Conservation (phyloP, 2,329 filamentous ascomycete species). For the Epichloe bromicola region DNA sequence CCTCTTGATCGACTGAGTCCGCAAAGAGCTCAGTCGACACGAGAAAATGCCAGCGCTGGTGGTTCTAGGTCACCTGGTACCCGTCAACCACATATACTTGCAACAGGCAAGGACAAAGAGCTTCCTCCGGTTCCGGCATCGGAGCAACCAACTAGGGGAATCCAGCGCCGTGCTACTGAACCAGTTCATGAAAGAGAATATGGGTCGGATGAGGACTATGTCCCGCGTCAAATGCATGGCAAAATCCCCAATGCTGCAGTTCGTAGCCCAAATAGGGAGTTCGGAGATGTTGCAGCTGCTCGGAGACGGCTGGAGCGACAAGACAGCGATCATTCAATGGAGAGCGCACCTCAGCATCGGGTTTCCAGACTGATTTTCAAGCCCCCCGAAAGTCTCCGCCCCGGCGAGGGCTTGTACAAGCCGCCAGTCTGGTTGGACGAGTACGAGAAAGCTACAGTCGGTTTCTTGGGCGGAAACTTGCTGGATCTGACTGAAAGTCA, state of each 20-base stretch:
- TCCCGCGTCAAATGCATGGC: constrained; percentile 12
- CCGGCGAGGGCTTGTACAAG: constrained; percentile 44
- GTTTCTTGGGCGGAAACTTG: constrained; percentile 42
- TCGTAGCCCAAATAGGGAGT: neutral
- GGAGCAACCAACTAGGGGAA: constrained; percentile 6
- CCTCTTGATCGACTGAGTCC: constrained; percentile 37
- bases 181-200: constrained; percentile 16
- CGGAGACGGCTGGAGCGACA: constrained; percentile 16
- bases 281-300: constrained; percentile 9
- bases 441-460: constrained; percentile 56
- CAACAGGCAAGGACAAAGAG: constrained; percentile 17
- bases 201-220: constrained; percentile 16
- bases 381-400: constrained; percentile 26
- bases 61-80: constrained; percentile 1
- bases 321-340: constrained; percentile 17
- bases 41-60: constrained; percentile 24
- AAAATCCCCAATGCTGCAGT: constrained; percentile 1
- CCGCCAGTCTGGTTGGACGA: constrained; percentile 52
- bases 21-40: constrained; percentile 17
- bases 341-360: constrained; percentile 22
- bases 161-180: constrained; percentile 19
- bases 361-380: constrained; percentile 30
- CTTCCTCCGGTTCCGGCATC: constrained; percentile 17
- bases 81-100: constrained; percentile 4
- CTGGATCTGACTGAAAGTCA: constrained; percentile 43